These are phyloP conservation scores for Abrus precatorius DNA, from an alignment of 306 rosid genomes.

Conservation along the genomic window DNA sequence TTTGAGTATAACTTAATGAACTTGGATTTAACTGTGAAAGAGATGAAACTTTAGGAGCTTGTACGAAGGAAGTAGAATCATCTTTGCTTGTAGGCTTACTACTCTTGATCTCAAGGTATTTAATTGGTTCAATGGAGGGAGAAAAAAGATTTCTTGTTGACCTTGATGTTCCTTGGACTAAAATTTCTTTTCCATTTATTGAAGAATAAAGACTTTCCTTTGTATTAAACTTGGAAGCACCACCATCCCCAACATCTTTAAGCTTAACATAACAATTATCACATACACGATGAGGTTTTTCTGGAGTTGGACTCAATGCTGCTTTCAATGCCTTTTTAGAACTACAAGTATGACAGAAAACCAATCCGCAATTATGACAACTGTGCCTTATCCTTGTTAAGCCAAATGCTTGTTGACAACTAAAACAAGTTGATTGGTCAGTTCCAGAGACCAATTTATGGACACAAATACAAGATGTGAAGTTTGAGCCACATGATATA, in stretches of 20 bases:
- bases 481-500: slow-evolving; percentile 86
- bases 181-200: slow-evolving; percentile 58
- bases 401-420: slow-evolving; percentile 90
- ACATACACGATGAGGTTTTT: slow-evolving; percentile 91
- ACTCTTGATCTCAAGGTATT: slow-evolving; percentile 69
- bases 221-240: slow-evolving; percentile 49
- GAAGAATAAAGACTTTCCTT: slow-evolving; percentile 56
- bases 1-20: slow-evolving; percentile 67
- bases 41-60: slow-evolving; percentile 79
- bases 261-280: slow-evolving; percentile 87
- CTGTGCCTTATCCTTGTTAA: slow-evolving; percentile 62
- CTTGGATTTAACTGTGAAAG: slow-evolving; percentile 71
- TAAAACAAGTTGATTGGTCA: slow-evolving; percentile 79
- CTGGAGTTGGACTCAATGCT: slow-evolving; percentile 80
- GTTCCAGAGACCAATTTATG: slow-evolving; percentile 81
- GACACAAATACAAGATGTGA: slow-evolving; percentile 79
- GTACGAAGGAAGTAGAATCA: slow-evolving; percentile 61
- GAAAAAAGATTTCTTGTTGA: slow-evolving; percentile 67
- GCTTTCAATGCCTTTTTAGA: slow-evolving; percentile 79
- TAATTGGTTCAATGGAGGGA: slow-evolving; percentile 71
- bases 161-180: slow-evolving; percentile 56
- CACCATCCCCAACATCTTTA: slow-evolving; percentile 60
- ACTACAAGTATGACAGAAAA: slow-evolving; percentile 82
- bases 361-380: slow-evolving; percentile 47
- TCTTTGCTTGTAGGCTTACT: slow-evolving; percentile 48